A percentile compares a stretch with the other conserved stretches of the same genome.
phyloP scores from a whole-genome alignment of 2,329 filamentous ascomycete genomes.

The Corinectria fuckeliana region DNA sequence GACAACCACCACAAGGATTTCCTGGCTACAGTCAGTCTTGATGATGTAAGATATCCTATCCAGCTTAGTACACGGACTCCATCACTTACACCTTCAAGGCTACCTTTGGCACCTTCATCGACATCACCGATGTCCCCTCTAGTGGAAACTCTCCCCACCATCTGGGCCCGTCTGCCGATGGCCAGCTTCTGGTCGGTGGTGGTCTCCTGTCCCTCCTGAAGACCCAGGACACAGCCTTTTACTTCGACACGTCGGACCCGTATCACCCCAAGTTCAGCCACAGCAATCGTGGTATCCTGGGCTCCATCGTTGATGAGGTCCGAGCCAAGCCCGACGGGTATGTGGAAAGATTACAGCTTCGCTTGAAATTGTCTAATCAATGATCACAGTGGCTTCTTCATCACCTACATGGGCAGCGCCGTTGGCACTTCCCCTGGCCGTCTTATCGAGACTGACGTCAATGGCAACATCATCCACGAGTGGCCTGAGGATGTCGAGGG shows the following conservation, averaged over 20 bases:
- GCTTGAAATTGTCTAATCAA: not conserved
- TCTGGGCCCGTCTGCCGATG: conserved; percentile 59
- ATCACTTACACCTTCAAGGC: conserved; percentile 45
- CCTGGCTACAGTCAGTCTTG: conserved; percentile 63
- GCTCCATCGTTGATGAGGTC: conserved; percentile 68
- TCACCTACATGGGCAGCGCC: conserved; percentile 68
- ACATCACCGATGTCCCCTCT: conserved; percentile 62
- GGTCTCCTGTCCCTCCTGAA: conserved; percentile 65
- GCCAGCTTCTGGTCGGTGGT: conserved; percentile 63
- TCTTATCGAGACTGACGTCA: conserved; percentile 64
- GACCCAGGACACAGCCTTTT: conserved; percentile 67
- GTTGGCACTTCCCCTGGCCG: conserved; percentile 64
- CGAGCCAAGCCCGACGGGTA: conserved; percentile 66
- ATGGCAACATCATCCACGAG: conserved; percentile 67
- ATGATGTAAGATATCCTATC: conserved; percentile 52
- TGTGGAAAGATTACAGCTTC: not conserved
- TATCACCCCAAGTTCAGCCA: conserved; percentile 65
- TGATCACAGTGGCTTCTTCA: conserved; percentile 57
- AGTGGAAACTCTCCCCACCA: conserved; percentile 69
- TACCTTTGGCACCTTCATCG: conserved; percentile 66
- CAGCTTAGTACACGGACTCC: not conserved
- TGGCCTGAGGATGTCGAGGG: conserved; percentile 64
- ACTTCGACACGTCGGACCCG: conserved; percentile 65
- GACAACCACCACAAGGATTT: conserved; percentile 67
- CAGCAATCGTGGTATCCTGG: conserved; percentile 64